Evolutionary conservation across 257 asterid genomes (phyloP).

Genomic region (Henckelia pumila): DNA sequence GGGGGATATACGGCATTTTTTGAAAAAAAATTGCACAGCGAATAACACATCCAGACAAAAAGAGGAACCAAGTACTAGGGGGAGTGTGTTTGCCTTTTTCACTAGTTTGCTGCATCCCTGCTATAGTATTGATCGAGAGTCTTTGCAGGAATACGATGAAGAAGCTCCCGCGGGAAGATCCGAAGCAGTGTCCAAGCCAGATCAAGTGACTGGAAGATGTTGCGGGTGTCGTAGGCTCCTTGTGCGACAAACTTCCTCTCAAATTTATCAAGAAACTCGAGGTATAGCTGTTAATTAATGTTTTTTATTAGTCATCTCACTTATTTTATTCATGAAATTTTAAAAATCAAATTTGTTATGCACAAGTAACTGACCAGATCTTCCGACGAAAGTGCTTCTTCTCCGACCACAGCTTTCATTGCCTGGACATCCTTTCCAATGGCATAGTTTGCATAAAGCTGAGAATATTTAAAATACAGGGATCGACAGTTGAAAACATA

Average conservation of each 20-base stretch:
- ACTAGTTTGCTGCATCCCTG: slow-evolving; percentile 39
- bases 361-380: slow-evolving; percentile 54
- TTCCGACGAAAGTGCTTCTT: slow-evolving; percentile 85
- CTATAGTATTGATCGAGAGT: slow-evolving; percentile 47
- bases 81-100: slow-evolving; percentile 7
- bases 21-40: slow-evolving; percentile 4
- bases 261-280: slow-evolving; percentile 76
- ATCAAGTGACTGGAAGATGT: slow-evolving; percentile 93
- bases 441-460: slow-evolving; percentile 83
- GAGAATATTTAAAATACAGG: slow-evolving; percentile 2
- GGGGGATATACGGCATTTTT: slow-evolving; percentile 21
- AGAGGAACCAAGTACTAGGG: slow-evolving; percentile 22
- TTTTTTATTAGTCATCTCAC: slow-evolving; percentile 20
- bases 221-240: slow-evolving; percentile 87
- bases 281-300: slow-evolving; percentile 50
- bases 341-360: slow-evolving; percentile 11
- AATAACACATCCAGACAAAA: slow-evolving; percentile 28
- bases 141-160: slow-evolving; percentile 56
- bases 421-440: slow-evolving; percentile 88
- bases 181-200: slow-evolving; percentile 98
- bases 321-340: slow-evolving; percentile 4
- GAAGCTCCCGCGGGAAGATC: slow-evolving; percentile 94
- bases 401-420: slow-evolving; percentile 90
- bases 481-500: not conserved
- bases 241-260: slow-evolving; percentile 81